Base-by-base conservation (phyloP, 2,329 filamentous ascomycete genomes). In the Microsporum ferrugineum region DNA sequence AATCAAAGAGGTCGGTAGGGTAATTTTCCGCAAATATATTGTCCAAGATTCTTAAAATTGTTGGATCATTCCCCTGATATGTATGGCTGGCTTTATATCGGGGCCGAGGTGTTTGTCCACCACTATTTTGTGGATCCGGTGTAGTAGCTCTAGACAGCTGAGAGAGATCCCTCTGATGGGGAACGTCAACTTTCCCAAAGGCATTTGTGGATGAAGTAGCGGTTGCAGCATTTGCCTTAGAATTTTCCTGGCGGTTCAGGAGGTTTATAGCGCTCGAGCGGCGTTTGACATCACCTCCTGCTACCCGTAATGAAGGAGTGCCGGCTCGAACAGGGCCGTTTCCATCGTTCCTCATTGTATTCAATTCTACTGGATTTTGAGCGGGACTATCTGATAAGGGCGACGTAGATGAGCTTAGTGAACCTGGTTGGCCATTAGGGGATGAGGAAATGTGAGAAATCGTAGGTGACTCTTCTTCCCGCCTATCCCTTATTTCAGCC, bases 31-130 rank as follows among this genome's bases (percentile, higher is more conserved):
- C 80, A 69, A 92, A 96, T 76, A 97, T 91, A 3, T 88, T 84
- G 70, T 96, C 89, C 2, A 99, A 72, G n/a, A 86, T 74, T 62
- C 78, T 82, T 57, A 86, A 71, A 5, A 87, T 79, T 2, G 78
- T 80, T 0, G 83, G 83, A 65, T 86, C 83, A 62, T 88, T 91
- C 1, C 94, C 94, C 51, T 84, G 82, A 70, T 99, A 97, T 2
- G 88, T 90, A 74, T 97, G 92, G 45, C 85, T 86, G 2, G 83
- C 81, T 62, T 80, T 81, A 64, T 83, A 82, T 43, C 79, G 80
- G 12, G 73, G 75, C 7, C 71, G 66, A 3, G 67, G 68, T 55
- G 36, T 17, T 53, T 39, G 43, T 31, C 49, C 17, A 39, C 67
- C 71, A 36, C 74, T 70, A 43, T 75, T 66, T 5, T 73, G 69